These are phyloP conservation scores for Blastomyces percursus DNA, from an alignment of 2,329 filamentous ascomycete genomes.

Conservation along the genomic window DNA sequence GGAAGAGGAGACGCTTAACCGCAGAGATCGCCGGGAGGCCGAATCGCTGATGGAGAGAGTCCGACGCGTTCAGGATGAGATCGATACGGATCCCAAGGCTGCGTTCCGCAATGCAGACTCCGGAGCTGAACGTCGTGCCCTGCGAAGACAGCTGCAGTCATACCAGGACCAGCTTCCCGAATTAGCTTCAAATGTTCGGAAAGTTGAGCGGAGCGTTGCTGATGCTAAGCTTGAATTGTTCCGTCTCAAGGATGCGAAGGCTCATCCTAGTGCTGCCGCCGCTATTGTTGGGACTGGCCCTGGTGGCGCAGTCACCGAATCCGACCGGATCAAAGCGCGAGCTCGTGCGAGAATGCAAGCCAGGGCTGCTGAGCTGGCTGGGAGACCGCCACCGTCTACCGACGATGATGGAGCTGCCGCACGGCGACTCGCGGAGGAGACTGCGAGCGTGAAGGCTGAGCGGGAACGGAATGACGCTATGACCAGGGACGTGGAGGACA, in stretches of 20 bases:
- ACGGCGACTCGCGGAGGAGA: slow-evolving; percentile 82
- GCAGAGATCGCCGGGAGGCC: slow-evolving; percentile 79
- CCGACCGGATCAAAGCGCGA: slow-evolving; percentile 84
- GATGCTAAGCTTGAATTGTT: slow-evolving; percentile 89
- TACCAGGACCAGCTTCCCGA: slow-evolving; percentile 84
- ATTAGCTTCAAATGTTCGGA: slow-evolving; percentile 81
- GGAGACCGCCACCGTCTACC: slow-evolving; percentile 60
- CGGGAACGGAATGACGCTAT: slow-evolving; percentile 92
- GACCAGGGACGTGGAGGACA: slow-evolving; percentile 94
- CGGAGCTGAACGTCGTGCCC: slow-evolving; percentile 71
- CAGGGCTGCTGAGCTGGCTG: slow-evolving; percentile 80
- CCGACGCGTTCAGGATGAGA: slow-evolving; percentile 83
- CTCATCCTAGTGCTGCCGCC: slow-evolving; percentile 67
- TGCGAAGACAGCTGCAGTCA: slow-evolving; percentile 81
- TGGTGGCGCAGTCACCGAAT: slow-evolving; percentile 80
- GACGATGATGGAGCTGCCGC: slow-evolving; percentile 66
- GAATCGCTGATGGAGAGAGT: slow-evolving; percentile 92
- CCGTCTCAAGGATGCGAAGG: slow-evolving; percentile 84
- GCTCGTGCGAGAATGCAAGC: slow-evolving; percentile 99
- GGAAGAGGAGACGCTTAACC: slow-evolving; percentile 83
- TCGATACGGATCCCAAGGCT: slow-evolving; percentile 79
- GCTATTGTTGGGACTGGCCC: slow-evolving; percentile 86
- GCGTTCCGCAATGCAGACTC: slow-evolving; percentile 61
- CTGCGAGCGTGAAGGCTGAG: slow-evolving; percentile 65
- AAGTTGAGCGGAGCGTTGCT: slow-evolving; percentile 82